Evolutionary conservation across 805 yeast species (phyloP), one percentile per base, ranked within the genome.

Genomic region (Naumovozyma dairenensis): DNA sequence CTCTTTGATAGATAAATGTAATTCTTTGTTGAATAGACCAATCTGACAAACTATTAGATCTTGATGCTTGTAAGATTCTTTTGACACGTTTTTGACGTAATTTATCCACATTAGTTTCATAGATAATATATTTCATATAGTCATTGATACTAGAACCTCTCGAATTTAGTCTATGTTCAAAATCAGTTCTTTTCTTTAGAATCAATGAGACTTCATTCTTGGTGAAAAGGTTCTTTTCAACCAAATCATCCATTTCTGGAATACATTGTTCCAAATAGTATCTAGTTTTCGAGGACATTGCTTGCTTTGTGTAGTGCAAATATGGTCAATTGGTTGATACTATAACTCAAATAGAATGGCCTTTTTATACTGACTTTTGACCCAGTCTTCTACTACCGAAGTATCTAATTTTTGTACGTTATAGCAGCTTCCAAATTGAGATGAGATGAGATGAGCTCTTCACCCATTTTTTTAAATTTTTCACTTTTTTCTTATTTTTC

Each of bases 181-280:
- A 92, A 59, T 87, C 96, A 0, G 96, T 89, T 62, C 98, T 72
- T 53, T 86, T 74, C 61, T 92, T 78, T 85, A 89, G 84, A 34
- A 92, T 80, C 65, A 71, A 69, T 26, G 79, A 76, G 44, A 86
- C 75, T 59, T 92, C 98, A 45, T 72, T 72, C 46, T 81, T 81
- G 27, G 76, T 79, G 57, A 92, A 92, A 4, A 92, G 66, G 3
- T 86, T 86, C 49, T 83, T 80, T 37, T 72, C 72, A 38, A 79
- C 76, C 21, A 92, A 70, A 49, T 89, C 98, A 49, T 87, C 89
- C 35, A 92, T 68, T 59, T 92, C 99, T 0, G 95, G 94, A 51
- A 87, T 86, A 4, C 86, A 72, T 63, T 72, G 75, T 48, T 75
- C 80, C 48, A 75, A 51, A 39, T 67, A 71, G 49, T 66, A 72